phyloP scores from a whole-genome alignment of 306 rosid genomes.

The Acacia acuminata region DNA sequence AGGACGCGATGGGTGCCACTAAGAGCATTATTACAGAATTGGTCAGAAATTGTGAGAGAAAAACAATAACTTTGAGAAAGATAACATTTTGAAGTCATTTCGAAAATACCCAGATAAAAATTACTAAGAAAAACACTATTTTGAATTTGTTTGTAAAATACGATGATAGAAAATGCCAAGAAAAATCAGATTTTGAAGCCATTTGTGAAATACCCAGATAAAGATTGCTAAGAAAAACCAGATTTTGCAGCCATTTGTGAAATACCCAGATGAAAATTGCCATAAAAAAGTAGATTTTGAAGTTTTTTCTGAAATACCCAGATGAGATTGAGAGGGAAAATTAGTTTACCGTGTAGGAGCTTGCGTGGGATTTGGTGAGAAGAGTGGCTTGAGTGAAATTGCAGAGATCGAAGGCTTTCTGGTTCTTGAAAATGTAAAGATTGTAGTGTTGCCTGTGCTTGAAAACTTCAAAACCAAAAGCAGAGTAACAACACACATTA shows the following conservation, averaged over 20 bases:
- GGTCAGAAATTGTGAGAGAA: slow-evolving; percentile 6
- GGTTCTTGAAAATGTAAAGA: slow-evolving; percentile 93
- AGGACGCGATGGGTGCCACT: slow-evolving; percentile 96
- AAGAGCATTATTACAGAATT: slow-evolving; percentile 17
- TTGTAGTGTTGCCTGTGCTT: slow-evolving; percentile 68
- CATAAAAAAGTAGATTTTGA: background rate
- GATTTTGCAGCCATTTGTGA: background rate
- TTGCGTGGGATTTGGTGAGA: slow-evolving; percentile 58
- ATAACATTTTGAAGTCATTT: background rate
- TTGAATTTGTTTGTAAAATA: too few species aligned
- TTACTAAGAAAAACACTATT: too few species aligned
- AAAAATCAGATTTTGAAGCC: background rate
- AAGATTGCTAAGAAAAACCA: background rate
- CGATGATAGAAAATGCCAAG: background rate
- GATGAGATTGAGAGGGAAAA: slow-evolving; percentile 23
- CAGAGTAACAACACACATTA: background rate
- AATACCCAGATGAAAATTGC: background rate
- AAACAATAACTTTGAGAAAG: background rate
- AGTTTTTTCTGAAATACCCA: background rate
- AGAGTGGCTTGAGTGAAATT: slow-evolving; percentile 78
- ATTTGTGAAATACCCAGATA: background rate
- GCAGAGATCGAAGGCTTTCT: slow-evolving; percentile 70
- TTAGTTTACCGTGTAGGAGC: slow-evolving; percentile 59
- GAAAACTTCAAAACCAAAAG: slow-evolving; percentile 56
- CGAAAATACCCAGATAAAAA: background rate